phyloP scores from a whole-genome alignment of 148 eudicot species.

The Agrostemma githago region DNA sequence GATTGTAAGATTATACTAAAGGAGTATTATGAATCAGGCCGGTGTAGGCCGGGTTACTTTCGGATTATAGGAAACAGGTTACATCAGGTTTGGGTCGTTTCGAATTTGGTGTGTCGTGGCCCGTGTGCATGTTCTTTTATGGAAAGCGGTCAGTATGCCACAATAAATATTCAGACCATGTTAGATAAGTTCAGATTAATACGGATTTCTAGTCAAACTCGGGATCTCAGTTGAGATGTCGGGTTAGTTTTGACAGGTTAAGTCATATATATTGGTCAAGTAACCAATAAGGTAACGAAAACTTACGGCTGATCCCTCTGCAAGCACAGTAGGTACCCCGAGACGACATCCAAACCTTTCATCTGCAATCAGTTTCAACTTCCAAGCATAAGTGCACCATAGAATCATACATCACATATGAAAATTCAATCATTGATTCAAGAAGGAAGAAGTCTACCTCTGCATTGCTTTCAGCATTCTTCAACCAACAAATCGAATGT shows the following conservation, averaged over 20 bases:
- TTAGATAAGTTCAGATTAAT: background rate
- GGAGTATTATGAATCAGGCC: too few species aligned
- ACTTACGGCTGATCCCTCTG: constrained; percentile 77
- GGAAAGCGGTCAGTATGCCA: background rate
- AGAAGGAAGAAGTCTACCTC: constrained; percentile 38
- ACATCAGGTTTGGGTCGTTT: too few species aligned
- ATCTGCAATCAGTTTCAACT: constrained; percentile 30
- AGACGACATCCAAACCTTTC: constrained; percentile 79
- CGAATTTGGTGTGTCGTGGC: too few species aligned
- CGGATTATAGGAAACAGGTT: too few species aligned
- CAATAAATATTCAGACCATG: background rate
- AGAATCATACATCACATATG: background rate
- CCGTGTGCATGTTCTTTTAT: too few species aligned
- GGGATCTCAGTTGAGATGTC: too few species aligned
- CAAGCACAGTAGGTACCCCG: constrained; percentile 89
- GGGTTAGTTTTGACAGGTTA: background rate
- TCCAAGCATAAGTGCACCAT: background rate
- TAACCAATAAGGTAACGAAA: background rate
- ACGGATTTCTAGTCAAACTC: too few species aligned
- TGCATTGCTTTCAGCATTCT: constrained; percentile 88
- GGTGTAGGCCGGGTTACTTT: too few species aligned
- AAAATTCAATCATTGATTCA: background rate
- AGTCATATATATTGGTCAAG: background rate
- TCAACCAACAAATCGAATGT: constrained; percentile 54
- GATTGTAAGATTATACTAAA: too few species aligned